Base-by-base conservation (phyloP, 2,329 filamentous ascomycete species). In the Fusarium sp. region DNA sequence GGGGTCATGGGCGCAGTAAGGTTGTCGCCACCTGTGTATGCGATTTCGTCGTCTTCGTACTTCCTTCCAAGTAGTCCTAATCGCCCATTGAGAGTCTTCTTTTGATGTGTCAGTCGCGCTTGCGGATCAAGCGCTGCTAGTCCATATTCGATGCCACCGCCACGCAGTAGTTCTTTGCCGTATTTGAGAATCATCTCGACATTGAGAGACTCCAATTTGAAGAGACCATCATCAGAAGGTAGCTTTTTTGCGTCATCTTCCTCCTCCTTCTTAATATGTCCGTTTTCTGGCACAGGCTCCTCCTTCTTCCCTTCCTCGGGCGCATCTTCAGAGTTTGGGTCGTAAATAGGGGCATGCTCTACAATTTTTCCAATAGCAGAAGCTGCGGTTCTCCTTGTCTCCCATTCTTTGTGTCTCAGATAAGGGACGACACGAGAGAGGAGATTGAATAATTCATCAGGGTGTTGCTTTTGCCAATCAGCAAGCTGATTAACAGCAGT, bases 391-490 rank as follows among this genome's bases (percentile, higher is more conserved):
- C 93, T 95, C 76, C 97, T 89, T 32, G 96, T 99, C 80, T 99
- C 96, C 96, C 96, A 99, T 80, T 95, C 96, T 81, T 96, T 97
- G 76, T 96, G 96, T 66, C 94, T 91, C 35, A 99, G 88, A 82
- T 98, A 99, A 2, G 96, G 96, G n/a, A 99, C 92, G 37, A 99
- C 95, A 69, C 96, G 89, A 35, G 94, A 96, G 18, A 99, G 88
- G 11, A 99, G 88, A 80, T 98, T 98, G 84, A 98, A 98, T 3
- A 99, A 87, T 82, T 99, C 97, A 84, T 99, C 96, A 1, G 96
- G 96, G 79, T 98, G 96, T 82, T 96, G 94, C 81, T 98, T 98
- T 84, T 99, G 97, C 83, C 97, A 96, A 84, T 99, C 96, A 71
- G 95, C 96, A 72, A 99, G 89, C 84, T 99, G 96, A 80, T 97